Evolutionary conservation across 768 basidiomycete genomes (phyloP).

Genomic region (Dictyophora rubrovolvata): DNA sequence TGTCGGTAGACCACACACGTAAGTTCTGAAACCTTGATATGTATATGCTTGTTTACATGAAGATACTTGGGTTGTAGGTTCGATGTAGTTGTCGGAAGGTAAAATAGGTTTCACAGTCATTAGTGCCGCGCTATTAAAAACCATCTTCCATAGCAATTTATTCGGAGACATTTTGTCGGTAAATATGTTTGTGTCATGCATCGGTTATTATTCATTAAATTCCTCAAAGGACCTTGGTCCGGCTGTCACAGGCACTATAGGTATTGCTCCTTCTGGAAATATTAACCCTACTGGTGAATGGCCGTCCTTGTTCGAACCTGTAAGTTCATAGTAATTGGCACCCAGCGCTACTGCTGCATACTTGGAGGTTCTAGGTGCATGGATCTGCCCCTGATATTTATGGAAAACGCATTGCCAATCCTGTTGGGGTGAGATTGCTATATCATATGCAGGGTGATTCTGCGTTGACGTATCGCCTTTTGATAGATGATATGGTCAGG

Average conservation of each 20-base stretch:
- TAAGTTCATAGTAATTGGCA: conserved; percentile 12
- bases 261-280: conserved; percentile 45
- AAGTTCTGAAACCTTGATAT: not conserved
- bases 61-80: conserved; percentile 17
- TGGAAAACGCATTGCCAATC: conserved; percentile 44
- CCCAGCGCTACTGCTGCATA: not conserved
- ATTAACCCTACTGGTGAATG: conserved; percentile 28
- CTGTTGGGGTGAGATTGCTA: conserved; percentile 25
- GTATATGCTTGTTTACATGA: not conserved
- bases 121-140: not conserved
- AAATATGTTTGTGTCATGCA: not conserved
- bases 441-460: not conserved
- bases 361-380: conserved; percentile 19
- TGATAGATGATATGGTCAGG: conserved; percentile 38
- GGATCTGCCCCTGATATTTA: conserved; percentile 51
- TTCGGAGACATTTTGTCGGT: conserved; percentile 44
- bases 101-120: not conserved
- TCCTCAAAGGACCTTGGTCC: conserved; percentile 34
- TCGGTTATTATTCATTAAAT: not conserved
- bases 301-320: conserved; percentile 45
- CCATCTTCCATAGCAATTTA: conserved; percentile 23
- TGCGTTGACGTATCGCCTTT: not conserved
- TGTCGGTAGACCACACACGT: conserved; percentile 38
- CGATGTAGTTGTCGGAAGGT: conserved; percentile 44
- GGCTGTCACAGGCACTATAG: conserved; percentile 44